These are phyloP conservation scores for Hysterium pulicare DNA, from an alignment of 2,329 filamentous ascomycete species.

Conservation along the genomic window DNA sequence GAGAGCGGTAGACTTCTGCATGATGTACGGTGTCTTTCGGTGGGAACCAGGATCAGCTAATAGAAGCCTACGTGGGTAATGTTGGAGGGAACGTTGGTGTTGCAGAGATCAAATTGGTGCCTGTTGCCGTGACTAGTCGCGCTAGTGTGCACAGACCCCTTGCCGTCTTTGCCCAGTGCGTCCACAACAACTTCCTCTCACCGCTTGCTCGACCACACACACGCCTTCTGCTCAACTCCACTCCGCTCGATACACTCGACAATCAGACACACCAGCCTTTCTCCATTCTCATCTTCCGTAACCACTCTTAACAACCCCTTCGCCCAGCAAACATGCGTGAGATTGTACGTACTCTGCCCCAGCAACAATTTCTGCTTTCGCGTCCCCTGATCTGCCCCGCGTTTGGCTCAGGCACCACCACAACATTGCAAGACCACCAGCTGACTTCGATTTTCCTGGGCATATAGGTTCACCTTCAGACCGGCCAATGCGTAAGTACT, in stretches of 20 bases:
- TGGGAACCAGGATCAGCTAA: too few species aligned
- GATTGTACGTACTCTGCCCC: slow-evolving; percentile 55
- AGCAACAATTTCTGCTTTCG: slow-evolving; percentile 41
- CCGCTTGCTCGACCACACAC: slow-evolving; percentile 20
- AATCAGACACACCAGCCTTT: slow-evolving; percentile 23
- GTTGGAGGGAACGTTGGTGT: too few species aligned
- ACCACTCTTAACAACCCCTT: slow-evolving; percentile 19
- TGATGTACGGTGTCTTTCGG: too few species aligned
- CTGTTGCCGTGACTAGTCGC: too few species aligned
- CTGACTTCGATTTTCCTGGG: slow-evolving; percentile 52
- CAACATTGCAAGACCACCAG: slow-evolving; percentile 47
- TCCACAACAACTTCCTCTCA: slow-evolving; percentile 17
- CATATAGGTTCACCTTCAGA: slow-evolving; percentile 95
- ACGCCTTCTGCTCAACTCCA: slow-evolving; percentile 12
- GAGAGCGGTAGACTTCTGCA: too few species aligned
- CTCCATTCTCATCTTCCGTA: slow-evolving; percentile 30
- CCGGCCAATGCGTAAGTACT: slow-evolving; percentile 92
- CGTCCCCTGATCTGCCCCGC: slow-evolving; percentile 40
- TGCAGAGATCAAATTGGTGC: slow-evolving; percentile 1
- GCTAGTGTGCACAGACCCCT: too few species aligned
- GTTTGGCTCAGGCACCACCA: slow-evolving; percentile 35
- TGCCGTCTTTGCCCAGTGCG: too few species aligned
- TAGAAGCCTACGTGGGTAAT: too few species aligned
- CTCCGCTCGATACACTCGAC: slow-evolving; percentile 32
- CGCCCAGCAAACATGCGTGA: slow-evolving; percentile 59